Evolutionary conservation across 805 yeast species (phyloP).

Genomic region (Candida hispaniensis): DNA sequence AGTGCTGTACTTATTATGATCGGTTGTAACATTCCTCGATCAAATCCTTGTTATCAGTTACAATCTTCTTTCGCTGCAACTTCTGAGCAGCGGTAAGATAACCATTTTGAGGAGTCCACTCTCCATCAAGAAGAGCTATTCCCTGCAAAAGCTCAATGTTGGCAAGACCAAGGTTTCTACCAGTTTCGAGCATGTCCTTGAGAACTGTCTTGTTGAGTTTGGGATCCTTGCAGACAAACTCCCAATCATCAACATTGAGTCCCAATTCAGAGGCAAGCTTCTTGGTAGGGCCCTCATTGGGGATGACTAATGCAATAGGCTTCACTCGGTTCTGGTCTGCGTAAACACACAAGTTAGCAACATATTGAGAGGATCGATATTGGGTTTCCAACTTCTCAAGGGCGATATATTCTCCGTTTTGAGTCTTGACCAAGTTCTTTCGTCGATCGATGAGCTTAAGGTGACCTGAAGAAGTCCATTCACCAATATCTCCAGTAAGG

Average conservation of each 20-base stretch:
- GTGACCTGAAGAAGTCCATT: conserved; percentile 75
- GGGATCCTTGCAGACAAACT: conserved; percentile 41
- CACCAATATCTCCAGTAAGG: conserved; percentile 93
- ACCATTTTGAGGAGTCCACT: conserved; percentile 97
- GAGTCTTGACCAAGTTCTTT: conserved; percentile 91
- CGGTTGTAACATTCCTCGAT: conserved; percentile 54
- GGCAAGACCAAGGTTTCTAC: conserved; percentile 63
- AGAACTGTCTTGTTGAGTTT: conserved; percentile 46
- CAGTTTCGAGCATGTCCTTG: conserved; percentile 58
- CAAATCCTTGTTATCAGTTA: conserved; percentile 51
- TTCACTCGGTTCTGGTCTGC: conserved; percentile 82
- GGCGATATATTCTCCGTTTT: conserved; percentile 96
- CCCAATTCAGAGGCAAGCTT: conserved; percentile 49
- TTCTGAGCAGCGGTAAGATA: conserved; percentile 92
- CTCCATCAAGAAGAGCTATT: conserved; percentile 68
- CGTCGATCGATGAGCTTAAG: conserved; percentile 82
- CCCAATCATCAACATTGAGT: conserved; percentile 39
- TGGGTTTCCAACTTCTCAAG: conserved; percentile 86
- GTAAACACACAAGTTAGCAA: conserved; percentile 78
- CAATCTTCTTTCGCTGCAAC: conserved; percentile 84
- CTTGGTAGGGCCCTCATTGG: conserved; percentile 57
- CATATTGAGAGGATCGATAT: conserved; percentile 72
- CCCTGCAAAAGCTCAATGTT: conserved; percentile 83
- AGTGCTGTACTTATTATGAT: conserved; percentile 1
- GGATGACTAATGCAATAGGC: conserved; percentile 85